These are phyloP conservation scores for Plasmodiophora brassicae DNA, from an alignment of 208 protist genomes.

Conservation along the genomic window DNA sequence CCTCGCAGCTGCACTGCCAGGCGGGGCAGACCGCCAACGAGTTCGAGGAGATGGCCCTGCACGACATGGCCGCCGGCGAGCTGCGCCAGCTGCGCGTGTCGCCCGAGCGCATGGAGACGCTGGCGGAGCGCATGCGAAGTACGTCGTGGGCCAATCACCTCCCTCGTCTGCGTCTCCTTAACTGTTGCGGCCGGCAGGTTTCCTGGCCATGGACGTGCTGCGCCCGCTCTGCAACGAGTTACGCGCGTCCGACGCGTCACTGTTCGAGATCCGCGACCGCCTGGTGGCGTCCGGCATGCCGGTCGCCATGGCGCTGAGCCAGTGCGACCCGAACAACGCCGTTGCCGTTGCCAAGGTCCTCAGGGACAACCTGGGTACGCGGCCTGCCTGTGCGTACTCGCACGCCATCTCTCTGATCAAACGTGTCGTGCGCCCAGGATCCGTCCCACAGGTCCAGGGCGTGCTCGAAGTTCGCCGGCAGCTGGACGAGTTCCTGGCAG, in stretches of 20 bases:
- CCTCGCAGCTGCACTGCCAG: background rate
- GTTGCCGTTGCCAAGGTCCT: background rate
- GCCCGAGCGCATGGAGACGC: background rate
- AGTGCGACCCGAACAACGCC: background rate
- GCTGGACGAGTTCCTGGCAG: background rate
- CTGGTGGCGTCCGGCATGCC: background rate
- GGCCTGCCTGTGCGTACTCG: background rate
- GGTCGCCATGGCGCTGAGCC: background rate
- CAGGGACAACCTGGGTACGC: background rate
- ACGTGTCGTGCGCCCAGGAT: background rate
- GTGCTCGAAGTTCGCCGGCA: background rate
- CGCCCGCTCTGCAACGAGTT: background rate
- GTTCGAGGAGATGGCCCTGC: background rate
- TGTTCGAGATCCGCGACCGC: background rate
- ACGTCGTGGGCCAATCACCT: background rate
- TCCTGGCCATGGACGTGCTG: slow-evolving; percentile 2
- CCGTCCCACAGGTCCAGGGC: background rate
- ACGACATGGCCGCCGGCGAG: background rate
- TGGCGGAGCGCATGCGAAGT: background rate
- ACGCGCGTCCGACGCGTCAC: background rate
- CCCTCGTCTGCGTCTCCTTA: background rate
- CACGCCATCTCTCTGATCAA: background rate
- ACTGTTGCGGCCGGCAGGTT: background rate
- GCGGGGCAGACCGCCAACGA: background rate
- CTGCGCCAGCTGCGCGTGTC: background rate